Conservation (phyloP, 306 rosid genomes). For the Glycine soja region DNA sequence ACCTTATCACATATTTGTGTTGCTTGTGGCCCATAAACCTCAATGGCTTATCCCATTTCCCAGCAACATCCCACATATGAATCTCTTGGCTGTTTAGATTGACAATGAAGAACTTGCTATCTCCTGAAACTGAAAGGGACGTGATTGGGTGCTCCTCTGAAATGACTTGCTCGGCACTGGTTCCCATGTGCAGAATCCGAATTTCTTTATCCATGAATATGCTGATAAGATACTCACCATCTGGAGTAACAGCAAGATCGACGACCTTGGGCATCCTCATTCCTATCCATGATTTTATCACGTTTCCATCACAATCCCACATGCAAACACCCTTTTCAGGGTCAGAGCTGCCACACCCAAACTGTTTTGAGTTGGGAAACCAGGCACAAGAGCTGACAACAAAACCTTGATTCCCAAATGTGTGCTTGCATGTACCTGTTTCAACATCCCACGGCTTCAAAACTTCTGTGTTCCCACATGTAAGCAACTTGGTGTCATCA, state of each 20-base stretch:
- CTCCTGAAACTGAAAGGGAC: slow-evolving; percentile 53
- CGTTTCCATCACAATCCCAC: slow-evolving; percentile 93
- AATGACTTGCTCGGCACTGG: slow-evolving; percentile 71
- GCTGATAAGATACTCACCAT: slow-evolving; percentile 83
- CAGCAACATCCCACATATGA: slow-evolving; percentile 92
- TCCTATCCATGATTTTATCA: slow-evolving; percentile 88
- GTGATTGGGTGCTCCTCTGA: slow-evolving; percentile 66
- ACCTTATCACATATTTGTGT: slow-evolving; percentile 81
- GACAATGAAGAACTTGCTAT: slow-evolving; percentile 81
- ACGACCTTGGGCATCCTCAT: slow-evolving; percentile 85
- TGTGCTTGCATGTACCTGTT: slow-evolving; percentile 89
- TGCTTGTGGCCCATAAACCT: slow-evolving; percentile 56
- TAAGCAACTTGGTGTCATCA: slow-evolving; percentile 83
- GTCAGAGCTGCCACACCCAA: slow-evolving; percentile 89
- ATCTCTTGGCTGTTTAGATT: slow-evolving; percentile 88
- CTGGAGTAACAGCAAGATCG: slow-evolving; percentile 83
- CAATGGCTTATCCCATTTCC: slow-evolving; percentile 62
- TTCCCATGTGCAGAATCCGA: slow-evolving; percentile 66
- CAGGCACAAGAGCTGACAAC: slow-evolving; percentile 96
- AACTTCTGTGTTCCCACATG: slow-evolving; percentile 90
- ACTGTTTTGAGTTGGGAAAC: slow-evolving; percentile 86
- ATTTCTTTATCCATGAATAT: slow-evolving; percentile 82
- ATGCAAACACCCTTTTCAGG: slow-evolving; percentile 84
- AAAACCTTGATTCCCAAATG: slow-evolving; percentile 80
- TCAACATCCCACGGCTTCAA: slow-evolving; percentile 94